Base-by-base conservation (phyloP, 768 basidiomycete species). In the Leccinum barrowsii region DNA sequence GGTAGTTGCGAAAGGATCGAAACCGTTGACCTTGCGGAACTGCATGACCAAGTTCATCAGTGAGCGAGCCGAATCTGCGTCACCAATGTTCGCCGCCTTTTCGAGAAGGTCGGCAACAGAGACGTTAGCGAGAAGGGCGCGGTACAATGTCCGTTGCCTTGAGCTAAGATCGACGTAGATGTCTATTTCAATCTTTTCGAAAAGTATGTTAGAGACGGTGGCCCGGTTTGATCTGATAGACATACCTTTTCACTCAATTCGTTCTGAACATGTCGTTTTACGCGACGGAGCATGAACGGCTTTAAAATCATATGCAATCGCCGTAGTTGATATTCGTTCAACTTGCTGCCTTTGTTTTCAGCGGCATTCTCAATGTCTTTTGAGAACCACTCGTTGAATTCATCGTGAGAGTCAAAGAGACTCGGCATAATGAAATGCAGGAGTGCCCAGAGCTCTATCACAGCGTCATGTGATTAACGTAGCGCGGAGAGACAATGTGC, bases 11-110 rank as follows among this genome's bases (percentile, higher is more conserved):
- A 53, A 49, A 59, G n/a, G 26, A 57, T 50, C 32, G 12, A 44
- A 46, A 51, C 40, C 22, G 57, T 74, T 26, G 55, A 91, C 93
- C 80, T 99, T 99, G 64, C 97, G 87, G 80, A 98, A 98, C 72
- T 99, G 97, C 97, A 99, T 99, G 61, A 99, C 97, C 59, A 99
- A 82, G 74, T 98, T 99, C 96, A 98, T 98, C 59, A 99, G 77
- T 7, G 94, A 92, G 54, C 93, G 87, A 53, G 94, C 93, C 30
- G 92, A 92, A 63, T 94, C 92, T 6, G 85, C 90, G 65, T 96
- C 93, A 15, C 93, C 90, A 59, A 93, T 85, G 63, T 91, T 91
- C 4, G 92, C 87, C 10, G 97, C 95, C 72, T 97, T 95, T 65
- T 90, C 90, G 51, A 99, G 78, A 35, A 99, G 84, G 70, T 98